Evolutionary conservation across 805 yeast species (phyloP).

Genomic region (Barnettozyma vustinii): DNA sequence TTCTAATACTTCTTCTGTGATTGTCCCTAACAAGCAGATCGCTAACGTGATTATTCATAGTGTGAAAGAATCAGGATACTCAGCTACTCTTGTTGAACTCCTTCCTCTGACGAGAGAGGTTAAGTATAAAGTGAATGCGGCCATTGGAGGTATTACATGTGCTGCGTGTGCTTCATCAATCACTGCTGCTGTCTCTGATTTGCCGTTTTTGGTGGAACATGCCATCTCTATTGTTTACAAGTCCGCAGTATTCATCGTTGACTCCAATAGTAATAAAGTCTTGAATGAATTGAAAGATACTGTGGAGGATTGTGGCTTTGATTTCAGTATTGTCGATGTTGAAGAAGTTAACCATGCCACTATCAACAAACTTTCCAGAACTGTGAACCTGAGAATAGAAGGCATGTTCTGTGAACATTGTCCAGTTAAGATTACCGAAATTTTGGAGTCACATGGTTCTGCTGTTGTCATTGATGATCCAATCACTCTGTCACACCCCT

Average conservation of each 20-base stretch:
- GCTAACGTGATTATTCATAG: conserved; percentile 44
- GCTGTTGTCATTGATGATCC: conserved; percentile 52
- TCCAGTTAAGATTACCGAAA: conserved; percentile 49
- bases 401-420: conserved; percentile 74
- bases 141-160: conserved; percentile 72
- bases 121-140: conserved; percentile 48
- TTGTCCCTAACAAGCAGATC: conserved; percentile 46
- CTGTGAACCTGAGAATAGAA: conserved; percentile 47
- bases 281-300: conserved; percentile 40
- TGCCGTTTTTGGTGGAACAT: conserved; percentile 48
- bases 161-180: conserved; percentile 64
- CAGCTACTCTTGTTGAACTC: conserved; percentile 50
- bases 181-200: conserved; percentile 36
- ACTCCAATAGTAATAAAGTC: conserved; percentile 31
- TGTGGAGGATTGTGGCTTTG: conserved; percentile 65
- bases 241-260: conserved; percentile 56
- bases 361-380: conserved; percentile 45
- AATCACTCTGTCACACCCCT: conserved; percentile 50
- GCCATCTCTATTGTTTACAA: conserved; percentile 56
- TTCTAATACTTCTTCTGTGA: conserved; percentile 46
- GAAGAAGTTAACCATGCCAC: conserved; percentile 42
- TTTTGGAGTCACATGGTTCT: conserved; percentile 48
- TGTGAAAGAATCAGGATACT: conserved; percentile 42
- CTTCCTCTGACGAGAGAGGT: conserved; percentile 48
- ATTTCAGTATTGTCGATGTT: conserved; percentile 41